phyloP scores from a whole-genome alignment of 1,284 basidiomycete species.

The Quambalaria eucalypti region DNA sequence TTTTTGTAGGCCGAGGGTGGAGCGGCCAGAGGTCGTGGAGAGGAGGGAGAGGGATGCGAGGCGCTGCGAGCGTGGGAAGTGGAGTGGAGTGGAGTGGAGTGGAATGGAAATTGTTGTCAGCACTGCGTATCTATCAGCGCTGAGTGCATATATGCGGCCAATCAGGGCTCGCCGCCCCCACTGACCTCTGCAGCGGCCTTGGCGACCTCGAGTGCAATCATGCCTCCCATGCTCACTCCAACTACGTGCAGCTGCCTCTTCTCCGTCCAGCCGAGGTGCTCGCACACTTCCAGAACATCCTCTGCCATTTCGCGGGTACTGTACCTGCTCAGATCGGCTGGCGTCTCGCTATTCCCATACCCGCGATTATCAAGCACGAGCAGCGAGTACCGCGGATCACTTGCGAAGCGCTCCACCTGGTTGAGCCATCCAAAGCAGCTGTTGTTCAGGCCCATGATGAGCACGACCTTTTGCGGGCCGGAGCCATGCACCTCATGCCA shows the following conservation, averaged over 20 bases:
- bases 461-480: constrained; percentile 25
- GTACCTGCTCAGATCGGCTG: constrained; percentile 39
- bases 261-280: constrained; percentile 62
- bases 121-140: too few species aligned
- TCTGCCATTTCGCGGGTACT: constrained; percentile 66
- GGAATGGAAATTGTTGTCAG: too few species aligned
- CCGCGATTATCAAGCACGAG: constrained; percentile 82
- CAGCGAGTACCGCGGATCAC: constrained; percentile 51
- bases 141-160: too few species aligned
- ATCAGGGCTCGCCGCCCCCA: too few species aligned
- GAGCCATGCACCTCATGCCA: constrained; percentile 46
- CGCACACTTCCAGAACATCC: constrained; percentile 61
- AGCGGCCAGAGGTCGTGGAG: constrained; percentile 33
- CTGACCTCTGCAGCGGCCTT: constrained; percentile 3
- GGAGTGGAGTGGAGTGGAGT: neutral
- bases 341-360: constrained; percentile 66
- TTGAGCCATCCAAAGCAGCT: constrained; percentile 46
- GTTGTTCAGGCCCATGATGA: constrained; percentile 48
- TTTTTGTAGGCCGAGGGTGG: neutral
- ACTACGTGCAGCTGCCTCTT: constrained; percentile 61
- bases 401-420: constrained; percentile 45
- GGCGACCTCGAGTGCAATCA: constrained; percentile 58
- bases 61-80: constrained; percentile 11
- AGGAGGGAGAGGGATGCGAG: constrained; percentile 27
- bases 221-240: constrained; percentile 72